These are phyloP conservation scores for Xylaria venustula DNA, from an alignment of 495 filamentous ascomycete genomes.

Conservation along the genomic window DNA sequence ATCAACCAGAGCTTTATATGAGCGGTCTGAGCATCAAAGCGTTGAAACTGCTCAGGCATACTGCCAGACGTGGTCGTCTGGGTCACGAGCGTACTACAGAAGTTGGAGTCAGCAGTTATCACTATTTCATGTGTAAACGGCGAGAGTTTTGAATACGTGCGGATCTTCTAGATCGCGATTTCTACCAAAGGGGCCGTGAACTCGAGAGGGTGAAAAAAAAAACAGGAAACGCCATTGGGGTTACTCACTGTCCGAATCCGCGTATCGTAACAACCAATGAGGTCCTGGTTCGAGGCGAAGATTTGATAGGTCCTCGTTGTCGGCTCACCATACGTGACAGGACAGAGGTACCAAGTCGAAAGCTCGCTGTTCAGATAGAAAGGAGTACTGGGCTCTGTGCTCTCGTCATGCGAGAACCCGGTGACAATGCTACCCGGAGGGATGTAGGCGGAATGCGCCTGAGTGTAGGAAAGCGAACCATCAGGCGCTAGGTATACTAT, in stretches of 20 bases:
- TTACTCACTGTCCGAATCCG: not conserved
- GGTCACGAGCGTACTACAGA: not conserved
- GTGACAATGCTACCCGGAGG: slow-evolving; percentile 17
- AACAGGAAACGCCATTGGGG: not conserved
- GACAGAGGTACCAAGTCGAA: slow-evolving; percentile 19
- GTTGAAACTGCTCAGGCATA: not conserved
- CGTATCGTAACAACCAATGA: not conserved
- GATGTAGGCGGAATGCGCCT: slow-evolving; percentile 16
- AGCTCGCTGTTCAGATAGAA: not conserved
- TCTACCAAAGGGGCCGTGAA: too few species aligned
- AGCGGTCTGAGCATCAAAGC: not conserved
- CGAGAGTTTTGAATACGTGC: not conserved
- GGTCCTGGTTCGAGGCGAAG: not conserved
- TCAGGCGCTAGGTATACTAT: slow-evolving; percentile 28
- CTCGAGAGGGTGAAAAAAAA: not conserved
- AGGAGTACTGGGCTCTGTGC: slow-evolving; percentile 20
- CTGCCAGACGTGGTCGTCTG: slow-evolving; percentile 4
- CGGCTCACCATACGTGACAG: slow-evolving; percentile 17
- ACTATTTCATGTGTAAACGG: not conserved
- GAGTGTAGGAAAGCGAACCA: slow-evolving; percentile 25
- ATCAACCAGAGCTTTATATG: too few species aligned
- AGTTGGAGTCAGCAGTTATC: not conserved
- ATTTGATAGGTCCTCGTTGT: slow-evolving; percentile 22
- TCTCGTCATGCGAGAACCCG: slow-evolving; percentile 16
- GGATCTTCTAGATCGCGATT: not conserved